Base-by-base conservation (phyloP, 306 rosid genomes). In the Casuarina cunninghamiana region DNA sequence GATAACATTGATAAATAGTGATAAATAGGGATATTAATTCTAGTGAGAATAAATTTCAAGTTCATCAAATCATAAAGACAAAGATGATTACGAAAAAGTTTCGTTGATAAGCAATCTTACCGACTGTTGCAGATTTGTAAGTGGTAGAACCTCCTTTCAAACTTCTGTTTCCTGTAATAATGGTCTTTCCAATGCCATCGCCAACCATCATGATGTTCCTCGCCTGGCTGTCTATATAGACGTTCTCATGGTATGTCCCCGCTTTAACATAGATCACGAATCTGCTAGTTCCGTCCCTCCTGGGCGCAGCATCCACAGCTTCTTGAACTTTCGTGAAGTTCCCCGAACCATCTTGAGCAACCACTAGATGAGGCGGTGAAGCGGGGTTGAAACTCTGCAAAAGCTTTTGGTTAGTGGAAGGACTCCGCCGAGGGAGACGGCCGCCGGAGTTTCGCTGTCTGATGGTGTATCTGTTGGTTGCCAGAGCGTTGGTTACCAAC, bases 71-170 rank as follows among this genome's bases (percentile, higher is more conserved):
- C 32, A 26, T 26, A 26, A 26, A 26, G 1, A 26, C 32, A 26
- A 26, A 26, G 32, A 26, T 26, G 32, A 26, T 26, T 0, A 26
- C 32, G 32, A 26, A 26, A 26, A 26, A 26, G 32, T 0, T 26
- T 26, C 1, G 32, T 26, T 26, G 32, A 26, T 26, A 26, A 26
- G 32, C 32, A 26, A 26, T 26, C 32, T 26, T 10, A 79, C 78
- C 74, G 32, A 79, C 45, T 5, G 83, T 79, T 16, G 83, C 78
- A 21, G 83, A 79, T 19, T 53, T 74, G 55, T 73, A 79, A 8
- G 78, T 79, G 3, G 83, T 73, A 13, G 69, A 79, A 17, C 78
- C 73, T 42, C 74, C 68, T 5, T 69, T 55, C 44, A 73, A 65
- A 43, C 83, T 79, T 15, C 38, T 73, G 67, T 69, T 73, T 3